Evolutionary conservation across 1,284 basidiomycete species (phyloP), one percentile per base, ranked within the genome.

Genomic region (Vanrija humicola): DNA sequence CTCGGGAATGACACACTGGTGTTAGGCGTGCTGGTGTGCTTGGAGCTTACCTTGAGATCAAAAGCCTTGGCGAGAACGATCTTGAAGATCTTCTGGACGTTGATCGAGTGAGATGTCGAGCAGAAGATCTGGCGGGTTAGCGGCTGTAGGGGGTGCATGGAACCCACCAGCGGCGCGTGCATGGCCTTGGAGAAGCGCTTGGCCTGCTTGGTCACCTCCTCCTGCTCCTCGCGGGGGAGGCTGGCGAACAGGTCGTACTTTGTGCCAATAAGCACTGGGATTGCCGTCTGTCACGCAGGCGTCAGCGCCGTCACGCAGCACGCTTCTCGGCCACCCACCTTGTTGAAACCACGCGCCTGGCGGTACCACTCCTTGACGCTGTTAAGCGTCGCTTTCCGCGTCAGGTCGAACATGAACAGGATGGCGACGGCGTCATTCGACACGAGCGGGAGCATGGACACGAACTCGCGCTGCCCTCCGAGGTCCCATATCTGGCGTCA

Each of bases 61-160:
- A 78, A 79, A 6, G 74, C 75, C 62, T 78, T 77, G 7, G 78
- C 75, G 18, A 75, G 66, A 15, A 73, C 74, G 45, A 75, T 76
- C 64, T 97, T 96, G 86, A 97, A 97, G 66, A 98, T 98, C 82
- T 98, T 96, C 82, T 98, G 95, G 51, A 98, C 94, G 75, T 98
- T 98, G 80, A 98, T 96, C 57, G 92, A 92, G 64, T 94, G 92
- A 40, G 90, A 90, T 42, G 95, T 98, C 44, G 93, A 97, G 78
- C 93, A 98, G 78, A 98, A 98, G 76, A 98, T 95, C 67, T 77
- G 52, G 16, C 5, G 12, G 28, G 49, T 59, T 15, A 53, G 55
- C 25, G 8, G 6, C 4, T 29, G 19, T 14, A 15, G 3, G 3
- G 14, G 3, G 23, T n/a, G 23, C 39, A 39, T 18, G 0, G 1